Evolutionary conservation across 768 basidiomycete species (phyloP).

Genomic region (Termitomyces sp.): DNA sequence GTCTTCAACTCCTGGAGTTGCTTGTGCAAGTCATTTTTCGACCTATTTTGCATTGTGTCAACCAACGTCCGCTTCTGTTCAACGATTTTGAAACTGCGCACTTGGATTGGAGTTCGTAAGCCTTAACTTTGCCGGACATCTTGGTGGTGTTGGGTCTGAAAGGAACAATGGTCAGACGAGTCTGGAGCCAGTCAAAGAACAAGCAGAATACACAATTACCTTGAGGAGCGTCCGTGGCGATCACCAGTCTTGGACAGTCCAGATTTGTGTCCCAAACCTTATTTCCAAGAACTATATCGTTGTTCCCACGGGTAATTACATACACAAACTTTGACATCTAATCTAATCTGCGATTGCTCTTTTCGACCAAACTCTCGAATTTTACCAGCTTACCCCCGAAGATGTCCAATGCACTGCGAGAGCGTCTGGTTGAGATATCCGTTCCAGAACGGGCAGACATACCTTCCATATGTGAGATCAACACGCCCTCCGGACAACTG

Average conservation of each 20-base stretch:
- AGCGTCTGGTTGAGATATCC: not conserved
- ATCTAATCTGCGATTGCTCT: conserved; percentile 23
- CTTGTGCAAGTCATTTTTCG: conserved; percentile 94
- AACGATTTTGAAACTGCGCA: conserved; percentile 31
- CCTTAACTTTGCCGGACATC: conserved; percentile 92
- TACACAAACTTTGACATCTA: conserved; percentile 32
- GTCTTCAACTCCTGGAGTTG: conserved; percentile 92
- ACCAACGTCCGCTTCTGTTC: conserved; percentile 1
- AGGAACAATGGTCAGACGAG: not conserved
- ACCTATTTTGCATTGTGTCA: conserved; percentile 43
- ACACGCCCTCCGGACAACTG: conserved; percentile 77
- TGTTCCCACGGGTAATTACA: conserved; percentile 28
- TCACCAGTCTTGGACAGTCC: conserved; percentile 21
- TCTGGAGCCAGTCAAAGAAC: not conserved
- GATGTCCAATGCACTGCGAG: conserved; percentile 51
- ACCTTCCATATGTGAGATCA: conserved; percentile 86
- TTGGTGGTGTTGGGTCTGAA: conserved; percentile 27
- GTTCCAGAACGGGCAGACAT: not conserved
- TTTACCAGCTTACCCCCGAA: conserved; percentile 63
- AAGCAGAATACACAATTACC: conserved; percentile 27
- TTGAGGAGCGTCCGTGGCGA: conserved; percentile 38
- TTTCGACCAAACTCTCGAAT: conserved; percentile 32
- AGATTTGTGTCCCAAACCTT: conserved; percentile 37
- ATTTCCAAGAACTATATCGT: conserved; percentile 38
- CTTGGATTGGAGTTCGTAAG: conserved; percentile 96